Evolutionary conservation across 169 alveolate genomes (phyloP).

Genomic region (Cytauxzoon felis): DNA sequence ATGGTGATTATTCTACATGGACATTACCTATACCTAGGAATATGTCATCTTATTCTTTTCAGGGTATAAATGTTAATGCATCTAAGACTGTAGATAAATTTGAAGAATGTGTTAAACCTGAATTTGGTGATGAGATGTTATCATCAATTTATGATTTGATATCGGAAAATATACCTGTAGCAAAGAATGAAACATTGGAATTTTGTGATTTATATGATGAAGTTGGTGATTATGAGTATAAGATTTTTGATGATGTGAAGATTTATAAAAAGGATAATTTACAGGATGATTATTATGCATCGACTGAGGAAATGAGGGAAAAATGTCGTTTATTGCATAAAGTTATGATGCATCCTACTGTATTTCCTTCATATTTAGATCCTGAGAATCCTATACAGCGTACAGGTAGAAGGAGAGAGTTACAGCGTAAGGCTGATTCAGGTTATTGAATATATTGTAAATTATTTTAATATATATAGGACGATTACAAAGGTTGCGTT

Average conservation of each 20-base stretch:
- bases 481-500: slow-evolving; percentile 64
- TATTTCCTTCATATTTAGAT: slow-evolving; percentile 67
- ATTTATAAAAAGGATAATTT: slow-evolving; percentile 22
- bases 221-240: slow-evolving; percentile 51
- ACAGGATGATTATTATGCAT: slow-evolving; percentile 16
- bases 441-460: slow-evolving; percentile 19
- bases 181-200: slow-evolving; percentile 1
- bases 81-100: slow-evolving; percentile 11
- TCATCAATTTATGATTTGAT: slow-evolving; percentile 34
- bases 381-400: slow-evolving; percentile 69
- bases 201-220: slow-evolving; percentile 46
- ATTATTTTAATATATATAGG: background rate
- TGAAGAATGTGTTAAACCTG: slow-evolving; percentile 6
- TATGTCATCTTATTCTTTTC: slow-evolving; percentile 31
- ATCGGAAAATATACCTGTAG: background rate
- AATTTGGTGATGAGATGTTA: slow-evolving; percentile 29
- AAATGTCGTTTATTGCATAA: slow-evolving; percentile 41
- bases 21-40: slow-evolving; percentile 38
- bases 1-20: slow-evolving; percentile 48
- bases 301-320: slow-evolving; percentile 10
- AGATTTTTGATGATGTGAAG: slow-evolving; percentile 3
- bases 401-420: slow-evolving; percentile 73
- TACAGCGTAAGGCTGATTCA: slow-evolving; percentile 64
- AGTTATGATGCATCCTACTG: slow-evolving; percentile 50
- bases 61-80: slow-evolving; percentile 35